These are phyloP conservation scores for Agrocybe praecox DNA, from an alignment of 768 basidiomycete species.

Conservation along the genomic window DNA sequence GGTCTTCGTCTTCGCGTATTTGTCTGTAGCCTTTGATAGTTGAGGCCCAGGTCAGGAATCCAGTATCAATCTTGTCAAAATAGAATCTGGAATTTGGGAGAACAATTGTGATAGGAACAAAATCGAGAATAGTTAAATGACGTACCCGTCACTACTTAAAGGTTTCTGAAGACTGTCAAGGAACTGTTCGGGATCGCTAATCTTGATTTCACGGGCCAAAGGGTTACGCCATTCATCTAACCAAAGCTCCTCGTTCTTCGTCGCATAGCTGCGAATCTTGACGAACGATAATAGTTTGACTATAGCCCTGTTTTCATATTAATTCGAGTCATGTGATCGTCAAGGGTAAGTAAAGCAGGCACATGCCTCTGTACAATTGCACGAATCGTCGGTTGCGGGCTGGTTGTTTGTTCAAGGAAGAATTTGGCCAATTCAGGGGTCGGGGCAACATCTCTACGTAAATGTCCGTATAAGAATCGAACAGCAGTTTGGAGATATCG, in stretches of 20 bases:
- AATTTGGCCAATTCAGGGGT: conserved; percentile 58
- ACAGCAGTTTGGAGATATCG: conserved; percentile 76
- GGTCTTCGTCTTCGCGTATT: conserved; percentile 34
- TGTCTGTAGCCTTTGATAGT: conserved; percentile 62
- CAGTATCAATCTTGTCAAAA: conserved; percentile 75
- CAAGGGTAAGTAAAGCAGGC: background rate
- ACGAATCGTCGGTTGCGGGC: conserved; percentile 72
- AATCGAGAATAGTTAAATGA: background rate
- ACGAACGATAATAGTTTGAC: conserved; percentile 67
- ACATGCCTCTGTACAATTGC: conserved; percentile 63
- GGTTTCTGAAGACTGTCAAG: conserved; percentile 46
- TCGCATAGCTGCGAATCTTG: conserved; percentile 77
- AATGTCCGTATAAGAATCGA: conserved; percentile 59
- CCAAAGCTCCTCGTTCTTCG: conserved; percentile 69
- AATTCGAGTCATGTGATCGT: background rate
- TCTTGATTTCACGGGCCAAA: conserved; percentile 43
- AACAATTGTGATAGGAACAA: conserved; percentile 3
- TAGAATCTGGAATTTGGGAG: conserved; percentile 41
- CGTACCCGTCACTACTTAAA: conserved; percentile 37
- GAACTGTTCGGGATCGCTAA: conserved; percentile 54
- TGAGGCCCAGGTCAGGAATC: conserved; percentile 76
- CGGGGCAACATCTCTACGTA: conserved; percentile 63
- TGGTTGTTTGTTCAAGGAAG: conserved; percentile 66
- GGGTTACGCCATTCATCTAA: conserved; percentile 73
- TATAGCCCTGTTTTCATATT: conserved; percentile 50